Conservation (phyloP, 2,329 filamentous ascomycete species). For the Trichoderma asperellum region DNA sequence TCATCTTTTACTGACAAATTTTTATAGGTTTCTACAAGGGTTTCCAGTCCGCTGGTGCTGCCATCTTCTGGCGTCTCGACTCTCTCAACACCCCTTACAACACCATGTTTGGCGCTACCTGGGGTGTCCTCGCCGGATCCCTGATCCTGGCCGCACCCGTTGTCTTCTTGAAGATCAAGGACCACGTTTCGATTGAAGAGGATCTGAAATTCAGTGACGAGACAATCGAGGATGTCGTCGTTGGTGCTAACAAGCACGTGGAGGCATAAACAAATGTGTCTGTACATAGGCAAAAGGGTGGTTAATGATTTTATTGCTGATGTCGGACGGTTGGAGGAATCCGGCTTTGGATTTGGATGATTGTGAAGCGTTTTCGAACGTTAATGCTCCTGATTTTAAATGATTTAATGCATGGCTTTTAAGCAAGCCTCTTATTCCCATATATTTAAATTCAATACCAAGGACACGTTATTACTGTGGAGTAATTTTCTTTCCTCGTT, state of each 20-base stretch:
- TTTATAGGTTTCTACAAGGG: conserved; percentile 72
- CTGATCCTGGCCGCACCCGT: conserved; percentile 78
- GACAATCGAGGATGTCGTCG: conserved; percentile 59
- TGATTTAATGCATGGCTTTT: conserved; percentile 24
- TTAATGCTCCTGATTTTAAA: conserved; percentile 17
- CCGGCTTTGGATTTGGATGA: conserved; percentile 8
- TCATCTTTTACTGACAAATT: not conserved
- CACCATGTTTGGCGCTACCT: conserved; percentile 70
- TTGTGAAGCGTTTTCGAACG: conserved; percentile 23
- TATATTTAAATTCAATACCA: conserved; percentile 18
- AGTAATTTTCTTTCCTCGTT: not conserved
- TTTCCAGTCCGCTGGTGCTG: conserved; percentile 70
- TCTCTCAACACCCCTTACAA: conserved; percentile 58
- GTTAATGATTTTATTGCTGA: conserved; percentile 10
- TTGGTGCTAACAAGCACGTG: conserved; percentile 49
- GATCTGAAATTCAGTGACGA: conserved; percentile 86
- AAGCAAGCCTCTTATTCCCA: conserved; percentile 22
- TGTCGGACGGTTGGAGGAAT: not conserved
- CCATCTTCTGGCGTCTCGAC: conserved; percentile 49
- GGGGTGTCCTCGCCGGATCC: conserved; percentile 75
- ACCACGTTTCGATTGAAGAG: conserved; percentile 78
- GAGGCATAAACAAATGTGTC: conserved; percentile 3
- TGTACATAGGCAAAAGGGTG: not conserved
- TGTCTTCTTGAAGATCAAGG: conserved; percentile 77
- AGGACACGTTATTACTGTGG: conserved; percentile 3